phyloP scores from a whole-genome alignment of 257 asterid genomes.

The Jaltomata sinuosa region DNA sequence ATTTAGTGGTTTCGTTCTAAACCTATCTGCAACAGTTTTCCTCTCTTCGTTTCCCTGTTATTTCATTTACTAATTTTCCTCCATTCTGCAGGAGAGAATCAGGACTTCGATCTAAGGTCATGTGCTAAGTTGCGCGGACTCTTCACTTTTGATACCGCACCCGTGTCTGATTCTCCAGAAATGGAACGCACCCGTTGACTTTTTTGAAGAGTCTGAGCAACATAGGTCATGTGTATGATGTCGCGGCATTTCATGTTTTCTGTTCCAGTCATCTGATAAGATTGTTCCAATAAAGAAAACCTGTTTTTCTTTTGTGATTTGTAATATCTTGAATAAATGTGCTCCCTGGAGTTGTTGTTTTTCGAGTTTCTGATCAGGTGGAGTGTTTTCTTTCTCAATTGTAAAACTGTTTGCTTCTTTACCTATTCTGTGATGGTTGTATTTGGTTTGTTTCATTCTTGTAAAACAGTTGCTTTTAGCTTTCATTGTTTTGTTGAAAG shows the following conservation, averaged over 20 bases:
- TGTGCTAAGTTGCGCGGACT: too few species aligned
- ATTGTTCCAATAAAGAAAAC: neutral
- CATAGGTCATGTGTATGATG: neutral
- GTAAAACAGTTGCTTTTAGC: neutral
- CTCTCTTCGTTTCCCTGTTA: too few species aligned
- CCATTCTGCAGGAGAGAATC: neutral
- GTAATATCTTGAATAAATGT: too few species aligned
- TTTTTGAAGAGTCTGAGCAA: too few species aligned
- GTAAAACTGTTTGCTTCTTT: neutral
- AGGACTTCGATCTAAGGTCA: neutral
- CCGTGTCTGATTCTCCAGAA: too few species aligned
- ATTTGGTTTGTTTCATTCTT: too few species aligned
- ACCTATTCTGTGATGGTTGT: neutral
- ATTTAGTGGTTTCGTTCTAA: neutral
- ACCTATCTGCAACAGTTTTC: neutral
- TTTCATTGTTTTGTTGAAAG: neutral
- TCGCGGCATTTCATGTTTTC: neutral
- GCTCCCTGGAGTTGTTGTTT: neutral
- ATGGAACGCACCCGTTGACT: too few species aligned
- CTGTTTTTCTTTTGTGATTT: neutral
- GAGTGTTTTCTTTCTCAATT: neutral
- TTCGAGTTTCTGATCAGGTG: neutral
- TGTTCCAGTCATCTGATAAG: neutral
- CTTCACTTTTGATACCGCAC: too few species aligned
- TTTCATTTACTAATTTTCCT: neutral